Evolutionary conservation across 2,329 filamentous ascomycete species (phyloP), one percentile per base, ranked within the genome.

Genomic region (Cladosporium sp.): DNA sequence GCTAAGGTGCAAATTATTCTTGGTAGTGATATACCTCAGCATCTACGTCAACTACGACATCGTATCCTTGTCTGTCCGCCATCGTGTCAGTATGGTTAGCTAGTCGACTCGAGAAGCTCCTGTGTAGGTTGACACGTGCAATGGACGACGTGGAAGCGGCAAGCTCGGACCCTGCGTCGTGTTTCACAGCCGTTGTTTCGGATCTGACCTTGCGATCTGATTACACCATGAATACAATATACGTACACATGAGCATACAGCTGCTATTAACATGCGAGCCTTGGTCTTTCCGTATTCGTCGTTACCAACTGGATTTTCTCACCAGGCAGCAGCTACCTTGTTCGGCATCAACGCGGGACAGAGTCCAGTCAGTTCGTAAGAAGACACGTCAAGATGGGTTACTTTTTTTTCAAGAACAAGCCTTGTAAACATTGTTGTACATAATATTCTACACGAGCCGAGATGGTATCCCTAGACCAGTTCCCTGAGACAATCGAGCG

Each of bases 41-140:
- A 74, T 99, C 94, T 58, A 97, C 88, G 70, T 99, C 94, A 61
- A 99, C 94, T 65, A 99, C 93, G 62, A 96, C 94, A 80, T 99
- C 94, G 75, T 99, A 99, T 67, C 92, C 92, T 56, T 68, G 66
- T 72, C 90, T 83, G 74, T 89, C 89, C 45, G 68, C 67, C 72
- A 73, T 73, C 14, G 43, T 47, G n/a, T 15, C 3, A 11, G 43
- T 28, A 52, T 52, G 51, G 52, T 51, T 30, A 38, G 28, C 50
- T 17, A 11, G 54, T 22, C 19, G 51, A 28, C 37, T 34, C 12
- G 30, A 50, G 25, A 22, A 47, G 22, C 22, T 47, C 14, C 43
- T 30, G 43, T 47, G 45, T 25, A 36, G 30, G 43, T 6, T 30
- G 43, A 34, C 43, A n/a, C 28, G 22, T 15, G 28, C 14, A 28